Conservation (phyloP, 768 basidiomycete genomes). For the Lactarius vividus region DNA sequence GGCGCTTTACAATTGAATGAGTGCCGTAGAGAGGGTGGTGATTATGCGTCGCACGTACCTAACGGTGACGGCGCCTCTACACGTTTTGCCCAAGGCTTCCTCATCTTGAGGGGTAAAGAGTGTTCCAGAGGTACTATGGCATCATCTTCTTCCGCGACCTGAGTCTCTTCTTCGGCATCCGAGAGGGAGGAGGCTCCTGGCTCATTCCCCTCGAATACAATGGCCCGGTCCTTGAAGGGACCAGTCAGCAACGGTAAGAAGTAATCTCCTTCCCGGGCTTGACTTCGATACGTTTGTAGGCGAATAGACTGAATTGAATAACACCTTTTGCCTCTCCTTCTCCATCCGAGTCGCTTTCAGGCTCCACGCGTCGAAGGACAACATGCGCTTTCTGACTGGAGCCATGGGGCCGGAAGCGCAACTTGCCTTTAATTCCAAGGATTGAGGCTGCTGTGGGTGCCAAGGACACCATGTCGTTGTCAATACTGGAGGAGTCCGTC, state of each 20-base stretch:
- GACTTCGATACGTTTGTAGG: conserved; percentile 66
- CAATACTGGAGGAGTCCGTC: conserved; percentile 24
- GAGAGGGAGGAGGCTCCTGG: conserved; percentile 32
- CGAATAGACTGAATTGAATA: conserved; percentile 62
- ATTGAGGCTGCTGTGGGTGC: conserved; percentile 47
- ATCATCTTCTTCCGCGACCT: conserved; percentile 43
- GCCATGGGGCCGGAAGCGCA: conserved; percentile 67
- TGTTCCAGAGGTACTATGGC: conserved; percentile 34
- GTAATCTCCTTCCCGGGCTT: conserved; percentile 71
- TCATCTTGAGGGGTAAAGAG: conserved; percentile 61
- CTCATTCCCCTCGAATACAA: conserved; percentile 57
- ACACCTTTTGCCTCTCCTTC: conserved; percentile 39
- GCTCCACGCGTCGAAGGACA: conserved; percentile 58
- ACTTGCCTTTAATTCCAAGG: conserved; percentile 57
- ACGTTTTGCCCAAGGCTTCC: conserved; percentile 56
- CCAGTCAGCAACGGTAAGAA: conserved; percentile 59
- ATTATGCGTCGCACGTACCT: conserved; percentile 6
- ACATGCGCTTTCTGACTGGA: conserved; percentile 67
- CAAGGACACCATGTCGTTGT: conserved; percentile 18
- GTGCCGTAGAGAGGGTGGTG: conserved; percentile 4
- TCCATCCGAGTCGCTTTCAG: conserved; percentile 45
- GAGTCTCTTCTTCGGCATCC: conserved; percentile 43
- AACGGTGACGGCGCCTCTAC: conserved; percentile 34
- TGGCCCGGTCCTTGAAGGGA: conserved; percentile 51
- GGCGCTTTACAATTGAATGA: conserved; percentile 12